phyloP scores from a whole-genome alignment of 2,329 filamentous ascomycete species.

The Tolypocladium paradoxum region DNA sequence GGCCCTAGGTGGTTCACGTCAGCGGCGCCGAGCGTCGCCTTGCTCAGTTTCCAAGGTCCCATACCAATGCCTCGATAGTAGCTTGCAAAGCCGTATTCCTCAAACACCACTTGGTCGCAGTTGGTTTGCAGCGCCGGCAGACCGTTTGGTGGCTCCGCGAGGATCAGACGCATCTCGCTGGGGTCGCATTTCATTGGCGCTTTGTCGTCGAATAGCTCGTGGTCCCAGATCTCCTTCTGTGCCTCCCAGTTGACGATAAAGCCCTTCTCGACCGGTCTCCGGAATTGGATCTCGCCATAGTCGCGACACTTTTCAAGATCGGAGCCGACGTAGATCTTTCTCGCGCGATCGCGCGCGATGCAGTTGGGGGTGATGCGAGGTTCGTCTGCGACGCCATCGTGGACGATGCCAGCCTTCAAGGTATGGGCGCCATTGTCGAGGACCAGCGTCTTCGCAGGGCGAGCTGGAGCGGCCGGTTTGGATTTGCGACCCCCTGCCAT shows the following conservation, averaged over 20 bases:
- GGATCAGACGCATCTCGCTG: conserved; percentile 67
- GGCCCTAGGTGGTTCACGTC: conserved; percentile 39
- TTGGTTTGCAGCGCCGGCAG: conserved; percentile 74
- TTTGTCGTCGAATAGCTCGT: conserved; percentile 65
- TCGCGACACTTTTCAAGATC: conserved; percentile 73
- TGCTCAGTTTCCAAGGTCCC: conserved; percentile 5
- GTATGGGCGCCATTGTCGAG: conserved; percentile 90
- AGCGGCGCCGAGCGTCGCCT: not conserved
- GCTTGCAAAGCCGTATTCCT: conserved; percentile 86
- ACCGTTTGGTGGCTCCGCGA: conserved; percentile 79
- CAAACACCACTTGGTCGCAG: conserved; percentile 93
- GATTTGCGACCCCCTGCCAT: conserved; percentile 42
- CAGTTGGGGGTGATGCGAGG: conserved; percentile 78
- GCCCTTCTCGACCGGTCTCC: conserved; percentile 85
- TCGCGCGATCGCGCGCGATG: conserved; percentile 72
- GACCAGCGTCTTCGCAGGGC: conserved; percentile 62
- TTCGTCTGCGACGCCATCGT: conserved; percentile 31
- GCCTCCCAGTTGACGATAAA: conserved; percentile 96
- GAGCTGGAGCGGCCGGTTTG: conserved; percentile 36
- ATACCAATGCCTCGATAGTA: conserved; percentile 68
- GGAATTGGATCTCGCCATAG: conserved; percentile 79
- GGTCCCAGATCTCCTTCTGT: conserved; percentile 91
- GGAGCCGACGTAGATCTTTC: conserved; percentile 67
- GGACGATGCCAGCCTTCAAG: conserved; percentile 78
- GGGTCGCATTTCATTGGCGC: conserved; percentile 63